Base-by-base conservation (phyloP, 495 filamentous ascomycete species). In the Aspergillus hancockii region DNA sequence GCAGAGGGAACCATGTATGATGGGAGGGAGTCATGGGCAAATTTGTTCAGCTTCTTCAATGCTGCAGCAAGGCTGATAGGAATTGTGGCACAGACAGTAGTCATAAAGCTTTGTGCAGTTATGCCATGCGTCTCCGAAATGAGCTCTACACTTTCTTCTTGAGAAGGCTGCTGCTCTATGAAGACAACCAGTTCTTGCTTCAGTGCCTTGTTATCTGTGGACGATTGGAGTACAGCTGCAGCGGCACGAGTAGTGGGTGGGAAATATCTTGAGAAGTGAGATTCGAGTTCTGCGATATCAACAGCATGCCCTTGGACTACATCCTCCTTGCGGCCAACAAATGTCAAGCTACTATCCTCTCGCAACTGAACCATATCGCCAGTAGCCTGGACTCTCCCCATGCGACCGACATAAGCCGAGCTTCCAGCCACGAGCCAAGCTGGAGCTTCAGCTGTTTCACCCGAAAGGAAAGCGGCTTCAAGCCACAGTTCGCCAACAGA, bases 1-100 rank as follows among this genome's bases (percentile, higher is more conserved):
- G 63, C 60, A 25, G 67, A 71, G 0, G 77, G 77, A 4, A 68
- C 55, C 76, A 80, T 76, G 55, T 78, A 75, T 0, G 73, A 69
- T 12, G 75, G 74, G 3, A 76, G 59, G 22, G 66, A 70, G 60
- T 76, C 73, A 4, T 57, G 61, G 22, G 71, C 63, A 31, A 69
- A 75, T 32, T 74, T 78, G 62, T 74, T 63, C 4, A 78, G 63
- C 25, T 66, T 67, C 54, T 66, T 72, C 23, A 78, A 36, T 8
- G 67, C 63, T 1, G 64, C 49, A 22, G 64, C 66, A 22, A 75
- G 66, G 28, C 40, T 63, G 2, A 60, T 49, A 0, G 73, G 34
- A 10, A 73, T 64, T 0, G 45, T 52, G 19, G 60, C 55, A 47
- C 66, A 59, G 28, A 73, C 57, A 1, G 52, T 63, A 0, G 43